These are phyloP conservation scores for Laetiporus sulphureus DNA, from an alignment of 1,284 basidiomycete species.

Conservation along the genomic window DNA sequence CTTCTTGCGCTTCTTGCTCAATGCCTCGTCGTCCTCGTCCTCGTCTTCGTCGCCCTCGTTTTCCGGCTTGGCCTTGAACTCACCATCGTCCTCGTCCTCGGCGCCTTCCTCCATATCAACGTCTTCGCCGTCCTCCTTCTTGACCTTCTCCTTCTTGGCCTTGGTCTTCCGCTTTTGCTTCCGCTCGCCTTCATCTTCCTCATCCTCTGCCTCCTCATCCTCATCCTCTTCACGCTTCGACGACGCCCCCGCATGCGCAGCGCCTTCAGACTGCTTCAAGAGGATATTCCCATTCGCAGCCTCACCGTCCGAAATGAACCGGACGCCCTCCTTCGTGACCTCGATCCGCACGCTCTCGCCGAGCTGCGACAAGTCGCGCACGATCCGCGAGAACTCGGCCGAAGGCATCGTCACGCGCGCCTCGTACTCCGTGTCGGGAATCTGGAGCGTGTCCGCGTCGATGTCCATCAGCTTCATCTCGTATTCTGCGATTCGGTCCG, in stretches of 20 bases:
- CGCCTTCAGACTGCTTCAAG: constrained; percentile 63
- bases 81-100: constrained; percentile 35
- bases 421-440: constrained; percentile 99
- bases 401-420: constrained; percentile 88
- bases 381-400: constrained; percentile 87
- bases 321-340: constrained; percentile 92
- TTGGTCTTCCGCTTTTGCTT: constrained; percentile 35
- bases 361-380: constrained; percentile 86
- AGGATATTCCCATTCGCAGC: constrained; percentile 89
- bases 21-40: constrained; percentile 35
- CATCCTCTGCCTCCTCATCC: constrained; percentile 32
- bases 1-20: constrained; percentile 58
- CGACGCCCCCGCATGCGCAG: constrained; percentile 29
- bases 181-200: constrained; percentile 32
- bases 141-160: constrained; percentile 41
- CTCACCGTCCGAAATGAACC: constrained; percentile 94
- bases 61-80: constrained; percentile 31
- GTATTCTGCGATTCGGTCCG: constrained; percentile 95
- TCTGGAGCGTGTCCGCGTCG: constrained; percentile 91
- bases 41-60: constrained; percentile 39
- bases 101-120: constrained; percentile 29
- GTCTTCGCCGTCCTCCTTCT: constrained; percentile 37
- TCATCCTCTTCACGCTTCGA: constrained; percentile 29
- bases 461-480: constrained; percentile 99
- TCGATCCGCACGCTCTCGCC: constrained; percentile 97